Conservation (phyloP, 352 stramenopile species). For the Phytophthora cactorum region DNA sequence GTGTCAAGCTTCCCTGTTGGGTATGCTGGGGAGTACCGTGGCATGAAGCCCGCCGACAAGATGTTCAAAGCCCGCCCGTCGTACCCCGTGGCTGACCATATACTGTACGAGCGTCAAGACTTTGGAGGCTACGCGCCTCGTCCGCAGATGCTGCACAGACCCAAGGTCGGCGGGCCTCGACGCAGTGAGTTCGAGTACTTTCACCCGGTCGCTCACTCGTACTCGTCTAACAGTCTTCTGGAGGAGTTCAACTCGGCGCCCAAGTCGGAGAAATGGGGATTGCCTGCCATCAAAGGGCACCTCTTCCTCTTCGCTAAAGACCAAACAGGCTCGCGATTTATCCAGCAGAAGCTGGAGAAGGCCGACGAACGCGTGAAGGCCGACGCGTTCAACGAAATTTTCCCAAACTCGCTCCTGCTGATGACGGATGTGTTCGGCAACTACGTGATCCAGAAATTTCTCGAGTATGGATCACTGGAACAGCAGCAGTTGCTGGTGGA, state of each 20-base stretch:
- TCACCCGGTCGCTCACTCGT: constrained; percentile 66
- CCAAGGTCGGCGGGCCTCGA: constrained; percentile 34
- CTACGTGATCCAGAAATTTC: constrained; percentile 99
- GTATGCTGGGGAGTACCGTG: constrained; percentile 31
- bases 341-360: constrained; percentile 90
- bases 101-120: constrained; percentile 30
- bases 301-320: constrained; percentile 88
- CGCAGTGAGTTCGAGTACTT: constrained; percentile 48
- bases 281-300: constrained; percentile 83
- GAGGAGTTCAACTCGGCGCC: constrained; percentile 79
- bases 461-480: constrained; percentile 92
- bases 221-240: constrained; percentile 74
- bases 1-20: constrained; percentile 18
- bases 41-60: constrained; percentile 29
- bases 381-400: constrained; percentile 86
- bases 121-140: constrained; percentile 34
- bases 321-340: constrained; percentile 85
- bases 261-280: constrained; percentile 85
- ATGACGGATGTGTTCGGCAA: constrained; percentile 98
- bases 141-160: constrained; percentile 38
- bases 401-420: constrained; percentile 73
- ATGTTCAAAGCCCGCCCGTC: constrained; percentile 30
- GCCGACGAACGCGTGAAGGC: constrained; percentile 74
- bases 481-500: constrained; percentile 89
- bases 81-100: constrained; percentile 32